phyloP scores from a whole-genome alignment of 2,329 filamentous ascomycete genomes.

The Arachnopeziza araneosa region DNA sequence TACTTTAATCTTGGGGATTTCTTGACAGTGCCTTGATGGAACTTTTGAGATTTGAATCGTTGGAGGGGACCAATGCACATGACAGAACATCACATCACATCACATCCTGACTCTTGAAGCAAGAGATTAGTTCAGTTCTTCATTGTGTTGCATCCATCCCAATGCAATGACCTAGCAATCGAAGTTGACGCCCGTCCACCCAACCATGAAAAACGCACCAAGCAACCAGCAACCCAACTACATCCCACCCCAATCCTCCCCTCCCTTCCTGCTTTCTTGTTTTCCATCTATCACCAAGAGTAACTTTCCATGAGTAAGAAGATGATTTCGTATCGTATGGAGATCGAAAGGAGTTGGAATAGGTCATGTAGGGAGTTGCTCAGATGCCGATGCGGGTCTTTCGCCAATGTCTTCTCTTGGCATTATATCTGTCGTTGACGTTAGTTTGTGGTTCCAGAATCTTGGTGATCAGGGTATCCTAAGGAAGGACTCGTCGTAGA shows the following conservation, averaged over 20 bases:
- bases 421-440: slow-evolving; percentile 79
- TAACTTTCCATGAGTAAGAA: not conserved
- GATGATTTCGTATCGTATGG: not conserved
- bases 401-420: slow-evolving; percentile 99
- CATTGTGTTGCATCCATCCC: slow-evolving; percentile 2
- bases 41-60: not conserved
- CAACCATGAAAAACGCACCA: not conserved
- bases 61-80: not conserved
- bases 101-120: not conserved
- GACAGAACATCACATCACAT: not conserved
- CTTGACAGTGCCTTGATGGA: not conserved
- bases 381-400: slow-evolving; percentile 99
- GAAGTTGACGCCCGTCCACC: slow-evolving; percentile 2
- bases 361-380: slow-evolving; percentile 43
- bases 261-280: not conserved
- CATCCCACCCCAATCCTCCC: not conserved
- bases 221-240: not conserved
- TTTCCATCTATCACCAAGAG: not conserved
- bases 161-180: slow-evolving; percentile 7
- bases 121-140: not conserved
- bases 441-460: not conserved
- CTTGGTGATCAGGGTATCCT: not conserved
- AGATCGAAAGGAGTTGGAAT: not conserved
- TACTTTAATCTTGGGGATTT: not conserved
- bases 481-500: slow-evolving; percentile 5